Evolutionary conservation across 179 eudicot genomes (phyloP), one percentile per base, ranked within the genome.

Genomic region (Corrigiola litoralis): DNA sequence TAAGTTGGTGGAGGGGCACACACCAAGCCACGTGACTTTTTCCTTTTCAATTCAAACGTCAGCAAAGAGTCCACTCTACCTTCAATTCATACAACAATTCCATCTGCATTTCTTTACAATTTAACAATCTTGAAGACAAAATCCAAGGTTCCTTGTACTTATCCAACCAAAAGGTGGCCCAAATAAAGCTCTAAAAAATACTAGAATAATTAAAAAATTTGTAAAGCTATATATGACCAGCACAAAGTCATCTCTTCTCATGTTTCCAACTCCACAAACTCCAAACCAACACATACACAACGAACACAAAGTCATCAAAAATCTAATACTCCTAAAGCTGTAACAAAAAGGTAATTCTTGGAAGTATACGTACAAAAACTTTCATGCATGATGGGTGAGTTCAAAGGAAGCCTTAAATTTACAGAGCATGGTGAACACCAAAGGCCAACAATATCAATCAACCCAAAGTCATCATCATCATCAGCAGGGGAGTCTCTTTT

Each of bases 401-500:
- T 42, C 27, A 44, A 60, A 42, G 24, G 24, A 32, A 36, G 8
- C 14, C 24, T 55, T 9, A 32, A 32, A 55, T 36, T 33, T 18
- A 3, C 44, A 14, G 6, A 16, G 5, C 44, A 23, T 31, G n/a
- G n/a, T n/a, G n/a, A 28, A 5, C 47, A 60, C 9, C 76, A 66
- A 52, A 70, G 60, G 1, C 70, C 61, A 14, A 36, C 34, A 18
- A 57, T 36, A 28, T 55, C 31, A 4, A 64, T 51, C 17, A 51
- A 73, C 9, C 63, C 64, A 42, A 61, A 37, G n/a, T n/a, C n/a
- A n/a, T n/a, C n/a, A n/a, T n/a, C n/a, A 10, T 25, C 58, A 52
- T 4, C 79, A 20, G 36, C 38, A 4, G 76, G 37, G 49, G 64
- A 61, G 21, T 48, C 77, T 27, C 25, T 70, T 13, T 69, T 66